Conservation (phyloP, 129 eudicot species). For the carrot (Daucus carota) region DNA sequence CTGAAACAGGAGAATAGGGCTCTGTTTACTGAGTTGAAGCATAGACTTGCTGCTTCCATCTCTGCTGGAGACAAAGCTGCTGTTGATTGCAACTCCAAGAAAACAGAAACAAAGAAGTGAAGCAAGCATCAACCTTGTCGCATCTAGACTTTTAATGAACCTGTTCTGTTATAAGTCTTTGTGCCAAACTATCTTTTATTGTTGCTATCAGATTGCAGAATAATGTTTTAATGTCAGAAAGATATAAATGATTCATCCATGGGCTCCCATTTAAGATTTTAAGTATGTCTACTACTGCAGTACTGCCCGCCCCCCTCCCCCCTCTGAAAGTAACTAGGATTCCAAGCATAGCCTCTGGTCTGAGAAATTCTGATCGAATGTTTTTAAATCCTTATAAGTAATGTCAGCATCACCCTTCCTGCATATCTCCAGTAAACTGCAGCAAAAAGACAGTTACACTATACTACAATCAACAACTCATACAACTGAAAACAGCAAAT, state of each 20-base stretch:
- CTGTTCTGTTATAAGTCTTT: not conserved
- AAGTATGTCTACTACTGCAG: no score
- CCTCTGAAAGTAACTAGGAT: no score
- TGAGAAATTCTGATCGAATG: conserved; percentile 66
- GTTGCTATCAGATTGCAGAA: conserved; percentile 8
- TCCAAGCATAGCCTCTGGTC: conserved; percentile 21
- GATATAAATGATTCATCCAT: not conserved
- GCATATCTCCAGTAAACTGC: conserved; percentile 78
- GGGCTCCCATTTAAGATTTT: not conserved
- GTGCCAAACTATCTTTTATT: not conserved
- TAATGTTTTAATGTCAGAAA: not conserved
- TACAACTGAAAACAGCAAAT: not conserved
- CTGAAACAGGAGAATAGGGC: conserved; percentile 63
- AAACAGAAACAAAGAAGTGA: conserved; percentile 18
- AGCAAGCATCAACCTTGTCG: conserved; percentile 14
- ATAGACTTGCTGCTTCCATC: conserved; percentile 28
- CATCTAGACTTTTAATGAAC: not conserved
- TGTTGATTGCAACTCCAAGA: conserved; percentile 2
- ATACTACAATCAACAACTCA: not conserved
- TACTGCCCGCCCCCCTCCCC: no score
- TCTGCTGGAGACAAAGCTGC: conserved; percentile 13
- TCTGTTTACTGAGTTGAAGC: conserved; percentile 39
- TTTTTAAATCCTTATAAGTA: conserved; percentile 80
- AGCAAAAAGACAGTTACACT: not conserved
- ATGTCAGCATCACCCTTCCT: conserved; percentile 75